phyloP scores from a whole-genome alignment of 108 stramenopile species.

The Nitzschia palea region DNA sequence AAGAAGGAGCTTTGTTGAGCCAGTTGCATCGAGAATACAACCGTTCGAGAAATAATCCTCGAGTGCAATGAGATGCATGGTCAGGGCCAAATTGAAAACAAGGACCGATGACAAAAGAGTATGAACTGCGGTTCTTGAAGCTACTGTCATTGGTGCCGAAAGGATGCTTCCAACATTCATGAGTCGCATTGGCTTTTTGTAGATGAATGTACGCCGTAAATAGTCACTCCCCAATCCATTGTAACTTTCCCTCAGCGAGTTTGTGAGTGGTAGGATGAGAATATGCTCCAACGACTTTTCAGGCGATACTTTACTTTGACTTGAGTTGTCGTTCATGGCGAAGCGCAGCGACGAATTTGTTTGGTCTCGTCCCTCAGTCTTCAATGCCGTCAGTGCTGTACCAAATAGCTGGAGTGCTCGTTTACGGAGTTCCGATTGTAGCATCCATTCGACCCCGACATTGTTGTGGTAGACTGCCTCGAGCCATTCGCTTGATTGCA shows the following conservation, averaged over 20 bases:
- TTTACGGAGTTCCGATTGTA: no score
- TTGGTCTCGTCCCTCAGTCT: background rate
- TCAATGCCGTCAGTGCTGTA: background rate
- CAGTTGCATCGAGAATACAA: background rate
- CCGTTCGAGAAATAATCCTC: background rate
- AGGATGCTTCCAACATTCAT: background rate
- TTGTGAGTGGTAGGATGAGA: background rate
- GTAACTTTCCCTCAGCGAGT: no score
- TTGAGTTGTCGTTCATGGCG: background rate
- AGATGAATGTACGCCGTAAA: no score
- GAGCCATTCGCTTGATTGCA: background rate
- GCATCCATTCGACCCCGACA: background rate
- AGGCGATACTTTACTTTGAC: background rate
- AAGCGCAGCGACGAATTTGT: background rate
- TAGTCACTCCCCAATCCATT: no score
- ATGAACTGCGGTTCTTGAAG: background rate
- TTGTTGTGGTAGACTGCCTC: background rate
- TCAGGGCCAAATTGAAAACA: conserved; percentile 3
- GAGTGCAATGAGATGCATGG: conserved; percentile 1
- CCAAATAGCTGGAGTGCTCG: no score
- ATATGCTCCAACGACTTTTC: background rate
- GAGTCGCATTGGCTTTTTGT: background rate
- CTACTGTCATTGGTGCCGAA: background rate
- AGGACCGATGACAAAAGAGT: background rate
- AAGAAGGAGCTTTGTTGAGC: background rate